phyloP scores from a whole-genome alignment of 129 eudicot species.

The Rutidosis leptorrhynchoides region DNA sequence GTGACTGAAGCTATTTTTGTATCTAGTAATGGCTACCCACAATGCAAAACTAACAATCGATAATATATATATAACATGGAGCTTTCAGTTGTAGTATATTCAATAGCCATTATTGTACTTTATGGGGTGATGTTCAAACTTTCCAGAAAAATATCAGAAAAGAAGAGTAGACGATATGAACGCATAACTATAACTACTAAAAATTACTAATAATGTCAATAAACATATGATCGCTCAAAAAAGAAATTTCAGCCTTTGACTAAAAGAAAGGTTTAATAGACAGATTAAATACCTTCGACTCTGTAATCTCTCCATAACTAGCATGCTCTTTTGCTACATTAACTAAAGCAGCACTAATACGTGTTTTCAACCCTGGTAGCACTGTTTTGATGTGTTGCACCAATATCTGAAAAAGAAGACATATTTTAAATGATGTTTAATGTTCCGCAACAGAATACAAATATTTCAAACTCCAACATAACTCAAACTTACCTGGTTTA shows the following conservation, averaged over 20 bases:
- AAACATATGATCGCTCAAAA: neutral
- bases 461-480: neutral
- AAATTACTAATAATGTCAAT: neutral
- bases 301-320: constrained; percentile 90
- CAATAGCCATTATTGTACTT: neutral
- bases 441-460: neutral
- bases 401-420: constrained; percentile 39
- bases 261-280: constrained; percentile 4
- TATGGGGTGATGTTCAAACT: neutral
- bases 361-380: constrained; percentile 58
- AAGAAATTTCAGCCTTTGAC: neutral
- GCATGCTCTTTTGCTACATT: constrained; percentile 93
- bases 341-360: constrained; percentile 52
- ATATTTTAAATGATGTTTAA: neutral
- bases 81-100: neutral
- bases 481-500: constrained; percentile 65
- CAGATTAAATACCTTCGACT: constrained; percentile 53
- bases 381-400: constrained; percentile 65
- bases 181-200: too few species aligned
- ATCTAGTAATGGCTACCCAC: neutral
- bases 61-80: too few species aligned
- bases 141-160: neutral
- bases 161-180: neutral
- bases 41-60: neutral
- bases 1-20: neutral